Conservation (phyloP, 768 basidiomycete genomes). For the Kwoniella mangroviensis region DNA sequence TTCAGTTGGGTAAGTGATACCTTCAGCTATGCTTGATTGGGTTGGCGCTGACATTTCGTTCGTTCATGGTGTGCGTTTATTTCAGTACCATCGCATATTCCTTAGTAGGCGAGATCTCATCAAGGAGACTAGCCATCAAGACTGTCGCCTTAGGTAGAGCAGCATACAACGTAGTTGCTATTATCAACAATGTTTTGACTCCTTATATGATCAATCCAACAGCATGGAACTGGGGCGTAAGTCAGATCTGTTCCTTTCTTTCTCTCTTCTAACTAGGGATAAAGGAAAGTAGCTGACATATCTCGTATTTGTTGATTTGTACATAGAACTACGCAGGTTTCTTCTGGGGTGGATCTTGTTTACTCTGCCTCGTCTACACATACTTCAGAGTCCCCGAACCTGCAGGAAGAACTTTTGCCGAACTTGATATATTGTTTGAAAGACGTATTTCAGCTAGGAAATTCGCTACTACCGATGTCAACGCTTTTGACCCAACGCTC, state of each 20-base stretch:
- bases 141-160: constrained; percentile 47
- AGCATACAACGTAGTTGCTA: constrained; percentile 43
- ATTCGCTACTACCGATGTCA: constrained; percentile 53
- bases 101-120: constrained; percentile 56
- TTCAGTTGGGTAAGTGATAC: constrained; percentile 51
- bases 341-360: constrained; percentile 45
- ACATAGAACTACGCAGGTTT: constrained; percentile 43
- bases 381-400: constrained; percentile 52
- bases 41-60: no score
- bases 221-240: constrained; percentile 46
- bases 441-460: constrained; percentile 54
- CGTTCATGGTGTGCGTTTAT: no score
- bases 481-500: constrained; percentile 32
- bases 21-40: background rate
- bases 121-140: constrained; percentile 57
- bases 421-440: constrained; percentile 60
- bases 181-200: constrained; percentile 43
- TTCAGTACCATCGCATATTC: constrained; percentile 40
- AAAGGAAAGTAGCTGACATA: background rate
- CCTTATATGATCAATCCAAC: constrained; percentile 53
- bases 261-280: background rate
- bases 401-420: constrained; percentile 51
- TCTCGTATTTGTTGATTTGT: background rate
- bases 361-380: constrained; percentile 45
- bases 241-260: background rate